These are phyloP conservation scores for Aspergillus fructus DNA, from an alignment of 2,329 filamentous ascomycete species.

Conservation along the genomic window DNA sequence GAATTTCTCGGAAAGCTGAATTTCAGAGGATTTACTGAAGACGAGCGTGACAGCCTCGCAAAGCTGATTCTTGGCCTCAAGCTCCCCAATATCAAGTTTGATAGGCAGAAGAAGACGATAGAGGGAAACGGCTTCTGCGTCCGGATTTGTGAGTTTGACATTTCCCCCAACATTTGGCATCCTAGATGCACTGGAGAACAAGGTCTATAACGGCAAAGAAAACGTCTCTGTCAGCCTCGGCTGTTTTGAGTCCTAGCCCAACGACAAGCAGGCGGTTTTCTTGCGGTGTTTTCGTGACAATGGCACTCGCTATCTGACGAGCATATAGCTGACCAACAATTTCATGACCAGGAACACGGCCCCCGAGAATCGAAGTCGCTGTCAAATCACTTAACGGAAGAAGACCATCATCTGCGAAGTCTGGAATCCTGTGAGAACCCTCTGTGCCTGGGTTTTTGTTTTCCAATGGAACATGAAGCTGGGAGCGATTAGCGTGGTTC, in stretches of 20 bases:
- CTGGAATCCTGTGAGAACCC: constrained; percentile 39
- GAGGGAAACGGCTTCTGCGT: constrained; percentile 9
- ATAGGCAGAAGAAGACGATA: constrained; percentile 11
- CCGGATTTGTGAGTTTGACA: constrained; percentile 13
- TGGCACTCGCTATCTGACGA: constrained; percentile 79
- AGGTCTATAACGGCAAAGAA: constrained; percentile 46
- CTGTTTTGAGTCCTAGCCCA: constrained; percentile 55
- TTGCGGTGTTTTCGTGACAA: constrained; percentile 67
- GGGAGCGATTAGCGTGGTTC: constrained; percentile 10
- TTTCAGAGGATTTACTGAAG: constrained; percentile 15
- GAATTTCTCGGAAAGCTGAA: constrained; percentile 14
- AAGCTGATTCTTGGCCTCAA: constrained; percentile 5
- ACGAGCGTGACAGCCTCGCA: constrained; percentile 9
- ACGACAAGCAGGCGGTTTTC: constrained; percentile 61
- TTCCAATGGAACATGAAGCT: constrained; percentile 35
- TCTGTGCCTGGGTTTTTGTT: constrained; percentile 36
- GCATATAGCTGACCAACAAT: constrained; percentile 85
- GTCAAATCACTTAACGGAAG: constrained; percentile 81
- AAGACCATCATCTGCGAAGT: constrained; percentile 53
- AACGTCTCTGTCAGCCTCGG: constrained; percentile 39
- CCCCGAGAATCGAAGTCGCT: constrained; percentile 82
- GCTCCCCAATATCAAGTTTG: constrained; percentile 10
- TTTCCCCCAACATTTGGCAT: neutral
- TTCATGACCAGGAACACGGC: constrained; percentile 74
- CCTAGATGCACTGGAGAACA: constrained; percentile 43